Evolutionary conservation across 345 rosid genomes (phyloP).

Genomic region (Balakata baccata): DNA sequence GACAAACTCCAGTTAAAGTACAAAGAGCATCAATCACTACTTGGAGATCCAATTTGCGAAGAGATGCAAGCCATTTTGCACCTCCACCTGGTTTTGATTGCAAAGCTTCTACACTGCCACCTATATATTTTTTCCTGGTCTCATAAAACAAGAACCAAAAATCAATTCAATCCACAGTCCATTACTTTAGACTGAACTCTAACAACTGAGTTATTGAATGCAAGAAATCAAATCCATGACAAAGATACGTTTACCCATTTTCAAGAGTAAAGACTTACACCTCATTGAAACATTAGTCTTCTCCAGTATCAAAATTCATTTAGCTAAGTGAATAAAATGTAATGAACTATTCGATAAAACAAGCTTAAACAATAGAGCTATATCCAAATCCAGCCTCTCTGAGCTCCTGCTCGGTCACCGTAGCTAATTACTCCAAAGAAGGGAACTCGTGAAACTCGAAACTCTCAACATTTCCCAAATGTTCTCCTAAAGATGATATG

Average conservation of each 20-base stretch:
- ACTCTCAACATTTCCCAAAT: conserved; percentile 61
- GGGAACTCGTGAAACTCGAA: conserved; percentile 81
- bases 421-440: conserved; percentile 55
- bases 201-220: background rate
- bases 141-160: conserved; percentile 20
- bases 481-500: conserved; percentile 57
- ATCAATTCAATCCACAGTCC: conserved; percentile 1
- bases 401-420: conserved; percentile 63
- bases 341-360: background rate
- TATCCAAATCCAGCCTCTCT: conserved; percentile 86
- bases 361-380: conserved; percentile 41
- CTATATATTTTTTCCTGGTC: conserved; percentile 78
- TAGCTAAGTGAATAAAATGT: background rate
- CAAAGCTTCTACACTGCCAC: conserved; percentile 62
- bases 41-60: conserved; percentile 64
- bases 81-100: conserved; percentile 75
- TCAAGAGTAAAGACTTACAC: background rate
- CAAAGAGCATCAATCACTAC: conserved; percentile 64
- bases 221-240: background rate
- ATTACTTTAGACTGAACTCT: background rate
- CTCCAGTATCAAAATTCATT: background rate
- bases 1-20: conserved; percentile 89
- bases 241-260: background rate
- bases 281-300: background rate
- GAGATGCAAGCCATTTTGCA: conserved; percentile 67